These are phyloP conservation scores for Plectranthus barbatus DNA, from an alignment of 257 asterid species.

Conservation along the genomic window DNA sequence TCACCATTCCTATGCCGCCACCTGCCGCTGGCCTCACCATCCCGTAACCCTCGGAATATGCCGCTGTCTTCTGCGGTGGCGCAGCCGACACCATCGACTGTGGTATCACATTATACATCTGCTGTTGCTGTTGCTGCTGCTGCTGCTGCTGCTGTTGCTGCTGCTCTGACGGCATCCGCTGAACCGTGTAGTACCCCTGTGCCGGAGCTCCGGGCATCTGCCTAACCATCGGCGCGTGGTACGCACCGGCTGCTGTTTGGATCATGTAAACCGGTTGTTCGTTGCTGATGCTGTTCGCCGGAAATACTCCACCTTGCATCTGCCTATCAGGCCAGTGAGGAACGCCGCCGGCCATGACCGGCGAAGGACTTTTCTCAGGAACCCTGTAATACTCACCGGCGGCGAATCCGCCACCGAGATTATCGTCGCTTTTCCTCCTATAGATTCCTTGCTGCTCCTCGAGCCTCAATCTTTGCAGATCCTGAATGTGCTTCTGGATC, in stretches of 20 bases:
- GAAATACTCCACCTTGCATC: constrained; percentile 38
- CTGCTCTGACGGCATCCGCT: constrained; percentile 57
- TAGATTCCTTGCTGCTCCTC: constrained; percentile 86
- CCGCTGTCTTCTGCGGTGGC: constrained; percentile 28
- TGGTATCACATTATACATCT: constrained; percentile 40
- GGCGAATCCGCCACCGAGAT: constrained; percentile 25
- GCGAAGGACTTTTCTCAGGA: constrained; percentile 44
- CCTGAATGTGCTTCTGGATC: constrained; percentile 90
- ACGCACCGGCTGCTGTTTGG: constrained; percentile 37
- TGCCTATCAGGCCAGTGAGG: too few relatives aligned
- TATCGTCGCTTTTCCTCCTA: constrained; percentile 59
- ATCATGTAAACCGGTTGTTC: constrained; percentile 73
- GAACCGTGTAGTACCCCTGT: constrained; percentile 73
- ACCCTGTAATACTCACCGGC: constrained; percentile 54
- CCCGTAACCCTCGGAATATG: constrained; percentile 36
- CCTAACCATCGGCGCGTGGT: constrained; percentile 50
- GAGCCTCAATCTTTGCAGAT: constrained; percentile 64
- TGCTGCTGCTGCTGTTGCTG: too few relatives aligned
- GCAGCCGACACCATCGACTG: constrained; percentile 26
- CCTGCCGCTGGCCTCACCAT: too few relatives aligned
- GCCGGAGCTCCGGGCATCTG: constrained; percentile 36
- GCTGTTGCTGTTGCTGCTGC: too few relatives aligned
- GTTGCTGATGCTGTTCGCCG: constrained; percentile 30
- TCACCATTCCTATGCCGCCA: too few relatives aligned
- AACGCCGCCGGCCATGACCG: constrained; percentile 29